Conservation (phyloP, 2,329 filamentous ascomycete species). For the Aspergillus tanneri region DNA sequence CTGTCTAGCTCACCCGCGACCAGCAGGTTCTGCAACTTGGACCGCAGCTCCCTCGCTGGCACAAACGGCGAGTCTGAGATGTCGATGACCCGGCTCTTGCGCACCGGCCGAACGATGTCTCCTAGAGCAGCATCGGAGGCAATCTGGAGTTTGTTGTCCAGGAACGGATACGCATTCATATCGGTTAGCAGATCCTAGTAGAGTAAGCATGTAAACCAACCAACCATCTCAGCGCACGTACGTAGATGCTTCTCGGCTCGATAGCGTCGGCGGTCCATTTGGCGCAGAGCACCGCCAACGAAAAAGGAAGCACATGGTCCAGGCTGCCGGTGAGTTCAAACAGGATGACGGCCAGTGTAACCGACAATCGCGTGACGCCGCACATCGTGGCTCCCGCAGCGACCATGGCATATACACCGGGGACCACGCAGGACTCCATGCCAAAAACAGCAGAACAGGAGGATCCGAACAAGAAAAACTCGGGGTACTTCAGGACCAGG, state of each 20-base stretch:
- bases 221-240: conserved; percentile 44
- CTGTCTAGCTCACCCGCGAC: conserved; percentile 87
- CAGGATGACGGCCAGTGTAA: conserved; percentile 90
- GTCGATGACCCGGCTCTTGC: conserved; percentile 79
- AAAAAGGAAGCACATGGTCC: conserved; percentile 94
- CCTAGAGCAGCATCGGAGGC: conserved; percentile 84
- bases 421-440: conserved; percentile 83
- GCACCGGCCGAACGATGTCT: conserved; percentile 77
- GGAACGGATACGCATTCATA: conserved; percentile 95
- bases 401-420: conserved; percentile 93
- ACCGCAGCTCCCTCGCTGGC: conserved; percentile 70
- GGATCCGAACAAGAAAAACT: conserved; percentile 67
- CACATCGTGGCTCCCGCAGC: conserved; percentile 98
- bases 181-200: conserved; percentile 80
- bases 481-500: conserved; percentile 70
- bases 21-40: conserved; percentile 79
- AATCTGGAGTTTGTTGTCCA: conserved; percentile 94
- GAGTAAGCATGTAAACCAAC: conserved; percentile 18
- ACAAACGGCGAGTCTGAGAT: conserved; percentile 80
- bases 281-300: conserved; percentile 84
- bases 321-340: conserved; percentile 95
- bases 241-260: conserved; percentile 90
- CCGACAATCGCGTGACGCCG: conserved; percentile 87
- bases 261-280: conserved; percentile 98
- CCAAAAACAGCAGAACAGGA: conserved; percentile 66